Percentiles rank a stretch among this genome's conserved stretches.
These are phyloP conservation scores for Lentinula sp. DNA, from an alignment of 768 basidiomycete species.

Conservation along the genomic window DNA sequence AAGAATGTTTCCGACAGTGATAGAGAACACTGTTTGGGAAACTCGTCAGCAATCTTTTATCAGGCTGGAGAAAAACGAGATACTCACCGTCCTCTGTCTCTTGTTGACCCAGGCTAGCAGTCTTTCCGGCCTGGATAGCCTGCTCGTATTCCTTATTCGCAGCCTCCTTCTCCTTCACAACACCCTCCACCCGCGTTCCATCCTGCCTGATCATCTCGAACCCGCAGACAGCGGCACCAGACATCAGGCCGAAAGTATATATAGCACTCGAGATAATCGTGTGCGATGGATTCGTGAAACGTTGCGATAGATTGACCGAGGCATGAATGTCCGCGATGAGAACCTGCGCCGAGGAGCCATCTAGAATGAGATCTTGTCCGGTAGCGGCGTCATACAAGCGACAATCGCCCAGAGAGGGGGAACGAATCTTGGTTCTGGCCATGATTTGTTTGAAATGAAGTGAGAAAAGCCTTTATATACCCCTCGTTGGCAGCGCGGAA, in stretches of 20 bases:
- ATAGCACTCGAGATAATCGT: not conserved
- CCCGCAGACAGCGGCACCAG: not conserved
- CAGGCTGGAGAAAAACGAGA: not conserved
- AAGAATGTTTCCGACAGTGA: not conserved
- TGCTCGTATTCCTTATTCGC: not conserved
- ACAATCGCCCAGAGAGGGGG: no score
- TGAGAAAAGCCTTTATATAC: no score
- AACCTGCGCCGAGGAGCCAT: not conserved
- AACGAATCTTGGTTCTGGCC: no score
- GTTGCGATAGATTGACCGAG: not conserved
- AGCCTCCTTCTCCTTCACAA: not conserved
- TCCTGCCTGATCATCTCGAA: not conserved
- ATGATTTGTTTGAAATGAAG: no score
- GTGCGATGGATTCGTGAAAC: not conserved
- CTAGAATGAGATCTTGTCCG: not conserved
- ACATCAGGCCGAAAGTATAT: not conserved
- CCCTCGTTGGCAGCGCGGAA: no score
- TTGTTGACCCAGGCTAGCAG: not conserved
- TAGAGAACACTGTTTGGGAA: not conserved
- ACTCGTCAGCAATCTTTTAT: not conserved
- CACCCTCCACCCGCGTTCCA: not conserved
- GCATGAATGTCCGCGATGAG: not conserved
- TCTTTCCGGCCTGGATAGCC: not conserved
- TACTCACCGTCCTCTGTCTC: not conserved
- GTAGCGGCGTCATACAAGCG: not conserved